phyloP scores from a whole-genome alignment of 2,329 filamentous ascomycete genomes.

The Phyllosticta citrichinensis region DNA sequence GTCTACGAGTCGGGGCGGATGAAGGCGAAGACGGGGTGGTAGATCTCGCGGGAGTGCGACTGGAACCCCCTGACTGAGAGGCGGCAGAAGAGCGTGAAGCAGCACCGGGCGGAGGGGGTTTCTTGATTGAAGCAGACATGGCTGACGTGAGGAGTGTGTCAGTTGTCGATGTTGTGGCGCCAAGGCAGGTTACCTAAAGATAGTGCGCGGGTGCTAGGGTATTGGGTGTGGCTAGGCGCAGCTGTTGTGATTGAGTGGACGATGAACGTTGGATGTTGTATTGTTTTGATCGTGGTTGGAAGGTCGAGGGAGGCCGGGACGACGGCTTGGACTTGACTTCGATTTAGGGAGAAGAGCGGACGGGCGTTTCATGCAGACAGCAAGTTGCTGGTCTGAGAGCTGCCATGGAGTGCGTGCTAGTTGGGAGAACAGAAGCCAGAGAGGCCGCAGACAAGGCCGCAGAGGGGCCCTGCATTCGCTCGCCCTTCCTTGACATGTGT shows the following conservation, averaged over 20 bases:
- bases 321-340: background rate
- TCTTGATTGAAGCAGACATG: slow-evolving; percentile 28
- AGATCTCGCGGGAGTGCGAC: slow-evolving; percentile 23
- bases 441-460: background rate
- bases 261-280: background rate
- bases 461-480: background rate
- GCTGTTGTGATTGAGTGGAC: slow-evolving; percentile 2
- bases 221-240: slow-evolving; percentile 6
- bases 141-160: slow-evolving; percentile 5
- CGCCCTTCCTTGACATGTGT: background rate
- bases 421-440: background rate
- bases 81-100: slow-evolving; percentile 18
- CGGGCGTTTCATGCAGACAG: slow-evolving; percentile 10
- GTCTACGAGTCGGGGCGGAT: slow-evolving; percentile 5
- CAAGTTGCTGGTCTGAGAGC: slow-evolving; percentile 6
- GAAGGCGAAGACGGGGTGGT: slow-evolving; percentile 16
- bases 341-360: slow-evolving; percentile 9
- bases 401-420: slow-evolving; percentile 6
- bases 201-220: slow-evolving; percentile 1
- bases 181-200: slow-evolving; percentile 5
- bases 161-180: background rate
- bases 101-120: slow-evolving; percentile 25
- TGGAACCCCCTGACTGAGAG: slow-evolving; percentile 22
- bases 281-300: background rate
- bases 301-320: slow-evolving; percentile 1